Evolutionary conservation across 208 protist genomes (phyloP).

Genomic region (Acanthamoeba castellanii): DNA sequence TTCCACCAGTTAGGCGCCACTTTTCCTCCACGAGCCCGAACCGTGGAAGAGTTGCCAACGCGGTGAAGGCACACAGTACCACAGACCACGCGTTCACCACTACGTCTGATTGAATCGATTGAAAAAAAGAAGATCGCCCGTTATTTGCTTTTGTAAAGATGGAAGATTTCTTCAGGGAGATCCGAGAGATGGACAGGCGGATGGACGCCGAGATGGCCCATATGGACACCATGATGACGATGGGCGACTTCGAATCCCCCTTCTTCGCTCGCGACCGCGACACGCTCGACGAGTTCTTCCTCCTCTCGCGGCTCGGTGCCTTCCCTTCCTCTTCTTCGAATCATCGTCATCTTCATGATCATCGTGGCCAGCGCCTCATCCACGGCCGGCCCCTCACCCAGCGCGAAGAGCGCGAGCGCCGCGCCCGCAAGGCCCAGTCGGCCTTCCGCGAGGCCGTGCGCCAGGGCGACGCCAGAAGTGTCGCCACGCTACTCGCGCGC

Average conservation of each 20-base stretch:
- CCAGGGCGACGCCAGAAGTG: background rate
- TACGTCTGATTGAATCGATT: no score
- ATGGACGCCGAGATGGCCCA: background rate
- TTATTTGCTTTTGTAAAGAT: background rate
- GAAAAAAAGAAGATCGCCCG: no score
- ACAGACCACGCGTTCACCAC: no score
- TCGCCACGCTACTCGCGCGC: background rate
- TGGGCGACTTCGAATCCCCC: background rate
- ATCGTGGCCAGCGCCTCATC: background rate
- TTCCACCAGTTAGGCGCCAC: no score
- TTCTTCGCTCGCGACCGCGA: background rate
- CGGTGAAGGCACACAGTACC: no score
- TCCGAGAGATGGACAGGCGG: background rate
- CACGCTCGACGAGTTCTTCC: background rate
- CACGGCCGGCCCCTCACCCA: background rate
- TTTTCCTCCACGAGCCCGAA: no score
- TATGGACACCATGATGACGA: background rate
- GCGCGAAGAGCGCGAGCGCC: background rate
- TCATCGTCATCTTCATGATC: no score
- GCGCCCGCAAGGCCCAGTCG: background rate
- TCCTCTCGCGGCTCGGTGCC: background rate
- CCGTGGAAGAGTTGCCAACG: no score
- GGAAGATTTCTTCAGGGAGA: background rate
- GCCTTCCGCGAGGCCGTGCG: conserved; percentile 41
- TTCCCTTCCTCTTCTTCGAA: background rate